These are phyloP conservation scores for Venturia oleaginea DNA, from an alignment of 2,329 filamentous ascomycete species.

Conservation along the genomic window DNA sequence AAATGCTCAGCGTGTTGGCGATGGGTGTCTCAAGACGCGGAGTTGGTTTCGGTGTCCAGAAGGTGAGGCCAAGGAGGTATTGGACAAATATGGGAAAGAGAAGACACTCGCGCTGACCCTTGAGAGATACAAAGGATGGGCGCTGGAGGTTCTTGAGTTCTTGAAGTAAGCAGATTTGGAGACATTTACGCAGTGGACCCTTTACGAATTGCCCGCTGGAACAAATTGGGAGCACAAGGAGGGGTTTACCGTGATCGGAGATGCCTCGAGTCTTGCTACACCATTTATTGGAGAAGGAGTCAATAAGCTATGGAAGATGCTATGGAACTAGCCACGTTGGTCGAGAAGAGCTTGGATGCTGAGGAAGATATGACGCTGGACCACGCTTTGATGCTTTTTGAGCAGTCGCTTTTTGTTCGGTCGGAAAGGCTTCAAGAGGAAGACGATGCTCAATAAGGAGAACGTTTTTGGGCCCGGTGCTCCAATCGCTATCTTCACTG, in stretches of 20 bases:
- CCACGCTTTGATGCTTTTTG: constrained; percentile 1
- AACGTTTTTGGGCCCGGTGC: background rate
- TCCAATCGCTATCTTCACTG: background rate
- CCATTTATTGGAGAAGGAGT: constrained; percentile 52
- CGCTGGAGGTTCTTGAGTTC: constrained; percentile 34
- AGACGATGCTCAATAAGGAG: constrained; percentile 9
- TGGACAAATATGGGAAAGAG: constrained; percentile 35
- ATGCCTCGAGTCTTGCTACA: constrained; percentile 52
- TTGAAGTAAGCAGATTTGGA: constrained; percentile 25
- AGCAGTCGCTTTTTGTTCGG: constrained; percentile 11
- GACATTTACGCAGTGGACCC: constrained; percentile 31
- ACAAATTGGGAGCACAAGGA: constrained; percentile 39
- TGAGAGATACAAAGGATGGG: constrained; percentile 29
- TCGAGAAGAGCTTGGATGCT: constrained; percentile 1
- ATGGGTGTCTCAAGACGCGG: constrained; percentile 37
- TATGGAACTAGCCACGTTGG: constrained; percentile 34
- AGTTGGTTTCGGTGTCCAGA: constrained; percentile 31
- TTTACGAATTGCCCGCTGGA: constrained; percentile 47
- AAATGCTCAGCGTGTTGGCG: constrained; percentile 38
- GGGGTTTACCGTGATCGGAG: constrained; percentile 49
- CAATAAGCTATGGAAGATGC: constrained; percentile 49
- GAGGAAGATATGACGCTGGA: background rate
- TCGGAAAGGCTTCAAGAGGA: background rate
- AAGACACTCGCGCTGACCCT: constrained; percentile 27
- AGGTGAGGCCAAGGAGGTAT: constrained; percentile 33